Evolutionary conservation across 805 yeast species (phyloP).

Genomic region (Groenewaldozyma salmanticensis): DNA sequence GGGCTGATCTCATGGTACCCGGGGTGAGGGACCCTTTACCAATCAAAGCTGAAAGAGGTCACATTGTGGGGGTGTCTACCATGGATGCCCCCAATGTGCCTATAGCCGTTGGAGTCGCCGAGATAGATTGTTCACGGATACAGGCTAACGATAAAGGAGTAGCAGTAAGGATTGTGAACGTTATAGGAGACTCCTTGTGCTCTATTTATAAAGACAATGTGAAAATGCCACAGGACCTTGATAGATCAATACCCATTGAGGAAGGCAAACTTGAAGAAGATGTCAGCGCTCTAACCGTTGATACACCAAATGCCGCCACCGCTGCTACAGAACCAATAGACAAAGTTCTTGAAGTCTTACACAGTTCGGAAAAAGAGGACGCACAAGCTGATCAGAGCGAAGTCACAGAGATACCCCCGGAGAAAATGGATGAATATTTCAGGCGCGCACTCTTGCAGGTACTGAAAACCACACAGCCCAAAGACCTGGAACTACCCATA

Average conservation of each 20-base stretch:
- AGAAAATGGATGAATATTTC: constrained; percentile 62
- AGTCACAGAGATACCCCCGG: constrained; percentile 4
- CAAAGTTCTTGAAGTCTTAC: not conserved
- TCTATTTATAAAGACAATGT: constrained; percentile 36
- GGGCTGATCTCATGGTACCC: constrained; percentile 51
- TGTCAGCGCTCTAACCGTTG: constrained; percentile 6
- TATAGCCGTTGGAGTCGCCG: constrained; percentile 62
- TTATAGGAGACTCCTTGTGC: constrained; percentile 54
- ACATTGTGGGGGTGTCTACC: constrained; percentile 63
- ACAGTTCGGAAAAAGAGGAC: not conserved
- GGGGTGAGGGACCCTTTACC: constrained; percentile 50
- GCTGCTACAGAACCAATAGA: no score
- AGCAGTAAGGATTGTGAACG: constrained; percentile 67
- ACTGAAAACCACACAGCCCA: constrained; percentile 34
- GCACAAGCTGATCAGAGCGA: constrained; percentile 2
- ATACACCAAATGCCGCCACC: no score
- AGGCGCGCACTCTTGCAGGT: constrained; percentile 62
- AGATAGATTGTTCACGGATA: constrained; percentile 19
- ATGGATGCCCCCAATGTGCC: constrained; percentile 51
- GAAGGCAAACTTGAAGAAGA: constrained; percentile 13
- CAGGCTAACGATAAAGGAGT: constrained; percentile 57
- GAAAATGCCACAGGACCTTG: constrained; percentile 28
- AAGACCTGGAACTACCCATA: constrained; percentile 49
- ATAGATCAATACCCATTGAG: constrained; percentile 14
- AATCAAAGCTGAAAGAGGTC: constrained; percentile 36